Conservation (phyloP, 495 filamentous ascomycete species). For the Aspergillus campestris region DNA sequence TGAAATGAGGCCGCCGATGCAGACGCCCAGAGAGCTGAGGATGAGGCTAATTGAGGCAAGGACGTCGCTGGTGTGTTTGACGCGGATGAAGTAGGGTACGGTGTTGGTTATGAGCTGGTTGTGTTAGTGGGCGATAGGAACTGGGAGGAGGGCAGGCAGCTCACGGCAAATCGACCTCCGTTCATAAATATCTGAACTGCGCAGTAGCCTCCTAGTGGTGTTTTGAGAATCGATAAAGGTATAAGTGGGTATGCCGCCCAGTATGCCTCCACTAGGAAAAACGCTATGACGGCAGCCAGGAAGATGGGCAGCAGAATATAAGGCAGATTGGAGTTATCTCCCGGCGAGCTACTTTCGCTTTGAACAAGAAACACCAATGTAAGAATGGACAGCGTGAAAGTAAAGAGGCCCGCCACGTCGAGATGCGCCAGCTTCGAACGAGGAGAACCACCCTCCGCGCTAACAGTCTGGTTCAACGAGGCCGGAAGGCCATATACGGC, state of each 20-base stretch:
- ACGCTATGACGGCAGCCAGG: neutral
- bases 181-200: conserved; percentile 11
- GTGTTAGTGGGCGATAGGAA: neutral
- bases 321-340: too few species aligned
- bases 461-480: conserved; percentile 1
- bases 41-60: conserved; percentile 8
- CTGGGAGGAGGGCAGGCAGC: neutral
- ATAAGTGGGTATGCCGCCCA: conserved; percentile 21
- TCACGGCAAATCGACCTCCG: conserved; percentile 9
- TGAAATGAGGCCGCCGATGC: conserved; percentile 13
- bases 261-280: conserved; percentile 18
- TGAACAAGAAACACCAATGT: too few species aligned
- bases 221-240: conserved; percentile 18
- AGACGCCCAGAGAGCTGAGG: conserved; percentile 9
- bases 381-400: too few species aligned
- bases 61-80: conserved; percentile 10
- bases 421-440: conserved; percentile 2
- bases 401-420: conserved; percentile 9
- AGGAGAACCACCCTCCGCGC: neutral
- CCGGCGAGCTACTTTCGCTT: too few species aligned
- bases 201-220: conserved; percentile 10
- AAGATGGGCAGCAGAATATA: too few species aligned
- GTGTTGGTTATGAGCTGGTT: conserved; percentile 13
- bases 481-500: conserved; percentile 9
- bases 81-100: conserved; percentile 19